A percentile compares a stretch with the other conserved stretches of the same genome.
Evolutionary conservation across 2,329 filamentous ascomycete species (phyloP).

Genomic region (Colletotrichum coccodes): DNA sequence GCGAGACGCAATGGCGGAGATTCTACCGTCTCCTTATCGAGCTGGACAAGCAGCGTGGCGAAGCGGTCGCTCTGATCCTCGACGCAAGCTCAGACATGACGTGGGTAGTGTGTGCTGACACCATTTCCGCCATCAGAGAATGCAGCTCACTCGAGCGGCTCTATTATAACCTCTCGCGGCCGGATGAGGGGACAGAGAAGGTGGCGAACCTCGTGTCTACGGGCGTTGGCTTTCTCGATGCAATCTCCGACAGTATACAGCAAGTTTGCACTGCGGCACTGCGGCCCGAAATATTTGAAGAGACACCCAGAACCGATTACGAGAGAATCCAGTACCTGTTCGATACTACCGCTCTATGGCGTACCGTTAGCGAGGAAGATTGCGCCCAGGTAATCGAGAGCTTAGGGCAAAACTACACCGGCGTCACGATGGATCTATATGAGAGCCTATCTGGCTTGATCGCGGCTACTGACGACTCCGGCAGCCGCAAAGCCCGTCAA

Average conservation of each 20-base stretch:
- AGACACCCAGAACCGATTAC: conserved; percentile 74
- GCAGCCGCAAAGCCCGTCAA: conserved; percentile 55
- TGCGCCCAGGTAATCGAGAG: conserved; percentile 75
- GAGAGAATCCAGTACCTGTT: conserved; percentile 84
- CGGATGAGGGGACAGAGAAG: conserved; percentile 63
- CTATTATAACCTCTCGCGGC: conserved; percentile 70
- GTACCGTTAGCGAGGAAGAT: conserved; percentile 85
- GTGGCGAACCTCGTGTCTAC: conserved; percentile 74
- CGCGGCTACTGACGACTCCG: conserved; percentile 51
- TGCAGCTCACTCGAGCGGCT: conserved; percentile 83
- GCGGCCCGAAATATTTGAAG: conserved; percentile 78
- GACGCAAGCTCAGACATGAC: conserved; percentile 78
- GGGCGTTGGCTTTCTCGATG: conserved; percentile 75
- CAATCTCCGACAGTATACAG: conserved; percentile 75
- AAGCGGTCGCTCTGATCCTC: conserved; percentile 81
- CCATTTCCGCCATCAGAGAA: conserved; percentile 80
- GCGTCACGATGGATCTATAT: conserved; percentile 66
- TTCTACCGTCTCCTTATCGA: conserved; percentile 89
- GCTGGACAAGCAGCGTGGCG: conserved; percentile 85
- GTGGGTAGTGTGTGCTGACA: conserved; percentile 88
- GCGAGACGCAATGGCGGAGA: conserved; percentile 86
- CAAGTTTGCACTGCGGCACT: conserved; percentile 75
- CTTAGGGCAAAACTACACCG: conserved; percentile 73
- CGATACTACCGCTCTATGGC: conserved; percentile 80
- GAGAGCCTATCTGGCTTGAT: conserved; percentile 60